phyloP scores from a whole-genome alignment of 1,139 yeast genomes.

The Hemisphaericaspora xylofermentans region DNA sequence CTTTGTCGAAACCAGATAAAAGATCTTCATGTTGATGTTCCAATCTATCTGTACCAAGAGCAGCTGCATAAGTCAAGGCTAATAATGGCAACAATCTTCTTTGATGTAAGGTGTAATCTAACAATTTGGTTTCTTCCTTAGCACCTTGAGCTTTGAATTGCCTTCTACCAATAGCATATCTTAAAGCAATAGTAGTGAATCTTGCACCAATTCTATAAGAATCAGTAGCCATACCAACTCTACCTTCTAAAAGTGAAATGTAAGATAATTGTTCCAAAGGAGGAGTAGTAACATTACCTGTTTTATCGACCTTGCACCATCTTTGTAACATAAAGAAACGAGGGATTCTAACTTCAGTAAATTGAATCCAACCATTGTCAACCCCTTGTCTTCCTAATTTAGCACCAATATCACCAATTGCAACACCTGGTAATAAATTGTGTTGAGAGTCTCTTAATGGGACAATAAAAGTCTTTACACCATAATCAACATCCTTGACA shows the following conservation, averaged over 20 bases:
- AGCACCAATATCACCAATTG: constrained; percentile 88
- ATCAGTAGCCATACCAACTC: constrained; percentile 86
- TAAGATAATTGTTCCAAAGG: constrained; percentile 87
- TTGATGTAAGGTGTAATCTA: constrained; percentile 86
- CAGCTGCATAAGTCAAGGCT: constrained; percentile 77
- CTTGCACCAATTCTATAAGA: constrained; percentile 80
- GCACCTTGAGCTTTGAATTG: constrained; percentile 60
- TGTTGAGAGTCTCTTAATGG: constrained; percentile 79
- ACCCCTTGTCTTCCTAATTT: constrained; percentile 91
- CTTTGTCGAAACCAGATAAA: constrained; percentile 54
- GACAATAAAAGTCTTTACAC: constrained; percentile 87
- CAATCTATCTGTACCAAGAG: constrained; percentile 70
- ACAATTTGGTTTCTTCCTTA: constrained; percentile 56
- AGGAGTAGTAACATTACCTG: constrained; percentile 69
- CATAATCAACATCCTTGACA: constrained; percentile 81
- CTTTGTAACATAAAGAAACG: constrained; percentile 80
- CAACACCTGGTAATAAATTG: constrained; percentile 71
- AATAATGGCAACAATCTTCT: constrained; percentile 78
- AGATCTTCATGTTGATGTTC: constrained; percentile 52
- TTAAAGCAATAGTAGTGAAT: constrained; percentile 76
- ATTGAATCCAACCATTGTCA: constrained; percentile 95
- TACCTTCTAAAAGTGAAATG: constrained; percentile 83
- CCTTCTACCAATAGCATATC: constrained; percentile 88
- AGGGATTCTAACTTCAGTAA: constrained; percentile 78
- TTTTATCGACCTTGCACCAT: constrained; percentile 68